These are phyloP conservation scores for Mycena capillaripes DNA, from an alignment of 768 basidiomycete species.

Conservation along the genomic window DNA sequence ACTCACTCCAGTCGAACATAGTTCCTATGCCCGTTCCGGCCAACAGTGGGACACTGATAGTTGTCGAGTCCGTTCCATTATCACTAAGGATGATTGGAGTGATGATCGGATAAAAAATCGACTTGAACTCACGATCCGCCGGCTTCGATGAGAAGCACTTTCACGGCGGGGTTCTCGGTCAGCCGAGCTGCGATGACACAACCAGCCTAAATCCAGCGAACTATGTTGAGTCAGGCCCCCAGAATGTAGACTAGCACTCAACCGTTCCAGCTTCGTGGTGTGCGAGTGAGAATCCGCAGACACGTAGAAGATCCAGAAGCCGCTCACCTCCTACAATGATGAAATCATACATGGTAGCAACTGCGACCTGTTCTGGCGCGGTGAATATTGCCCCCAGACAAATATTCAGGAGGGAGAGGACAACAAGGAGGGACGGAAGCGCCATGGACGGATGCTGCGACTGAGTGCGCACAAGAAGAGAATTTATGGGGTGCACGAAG, in stretches of 20 bases:
- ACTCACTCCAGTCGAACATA: conserved; percentile 42
- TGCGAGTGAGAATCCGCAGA: not conserved
- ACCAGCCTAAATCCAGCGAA: not conserved
- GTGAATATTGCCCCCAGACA: not conserved
- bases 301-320: no score
- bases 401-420: not conserved
- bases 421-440: not conserved
- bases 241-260: no score
- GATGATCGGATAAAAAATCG: not conserved
- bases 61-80: no score
- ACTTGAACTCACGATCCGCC: conserved; percentile 5
- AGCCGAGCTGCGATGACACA: conserved; percentile 11
- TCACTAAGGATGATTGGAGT: conserved; percentile 28
- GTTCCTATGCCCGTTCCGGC: no score
- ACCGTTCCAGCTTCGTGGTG: not conserved
- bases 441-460: not conserved
- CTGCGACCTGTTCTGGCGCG: not conserved
- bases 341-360: not conserved
- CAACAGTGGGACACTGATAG: no score
- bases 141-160: conserved; percentile 12
- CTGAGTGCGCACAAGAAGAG: no score
- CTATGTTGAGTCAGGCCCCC: no score
- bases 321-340: not conserved
- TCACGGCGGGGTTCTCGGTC: not conserved
- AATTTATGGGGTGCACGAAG: no score